phyloP scores from a whole-genome alignment of 192 early-diverging fungal species.

The Backusella luteola region DNA sequence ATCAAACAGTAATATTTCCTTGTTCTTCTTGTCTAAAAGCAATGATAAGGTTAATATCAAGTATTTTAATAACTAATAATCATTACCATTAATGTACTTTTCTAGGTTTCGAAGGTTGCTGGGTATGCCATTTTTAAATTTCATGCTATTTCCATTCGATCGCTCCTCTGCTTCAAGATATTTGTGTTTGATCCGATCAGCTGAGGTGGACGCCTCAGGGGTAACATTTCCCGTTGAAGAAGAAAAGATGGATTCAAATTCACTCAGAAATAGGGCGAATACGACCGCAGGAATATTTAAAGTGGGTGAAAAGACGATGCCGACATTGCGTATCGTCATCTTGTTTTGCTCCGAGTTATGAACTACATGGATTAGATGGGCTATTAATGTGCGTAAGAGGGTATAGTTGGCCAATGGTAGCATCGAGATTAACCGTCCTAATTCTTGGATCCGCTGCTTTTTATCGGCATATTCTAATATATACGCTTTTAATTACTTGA shows the following conservation, averaged over 20 bases:
- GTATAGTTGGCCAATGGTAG: conserved; percentile 91
- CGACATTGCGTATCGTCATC: conserved; percentile 95
- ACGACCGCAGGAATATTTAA: conserved; percentile 89
- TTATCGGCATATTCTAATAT: conserved; percentile 69
- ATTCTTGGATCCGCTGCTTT: conserved; percentile 72
- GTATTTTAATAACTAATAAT: too few relatives aligned
- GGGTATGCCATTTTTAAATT: background rate
- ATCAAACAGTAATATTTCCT: background rate
- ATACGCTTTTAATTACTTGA: background rate
- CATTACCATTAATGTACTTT: background rate
- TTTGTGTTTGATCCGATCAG: background rate
- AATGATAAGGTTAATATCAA: background rate
- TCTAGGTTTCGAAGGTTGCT: background rate
- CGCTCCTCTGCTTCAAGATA: background rate
- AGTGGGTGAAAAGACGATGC: conserved; percentile 97
- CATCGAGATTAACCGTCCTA: conserved; percentile 71
- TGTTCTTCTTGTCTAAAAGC: background rate
- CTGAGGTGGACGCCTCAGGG: background rate
- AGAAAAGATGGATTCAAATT: conserved; percentile 77
- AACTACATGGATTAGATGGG: conserved; percentile 89
- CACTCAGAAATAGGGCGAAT: conserved; percentile 86
- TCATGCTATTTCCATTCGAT: background rate
- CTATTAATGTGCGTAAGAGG: conserved; percentile 79
- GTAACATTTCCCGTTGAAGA: background rate
- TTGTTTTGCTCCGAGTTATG: conserved; percentile 81